Percentiles rank a stretch among this genome's conserved stretches.
phyloP scores from a whole-genome alignment of 768 basidiomycete species.

The Fistulinella prunicolor region DNA sequence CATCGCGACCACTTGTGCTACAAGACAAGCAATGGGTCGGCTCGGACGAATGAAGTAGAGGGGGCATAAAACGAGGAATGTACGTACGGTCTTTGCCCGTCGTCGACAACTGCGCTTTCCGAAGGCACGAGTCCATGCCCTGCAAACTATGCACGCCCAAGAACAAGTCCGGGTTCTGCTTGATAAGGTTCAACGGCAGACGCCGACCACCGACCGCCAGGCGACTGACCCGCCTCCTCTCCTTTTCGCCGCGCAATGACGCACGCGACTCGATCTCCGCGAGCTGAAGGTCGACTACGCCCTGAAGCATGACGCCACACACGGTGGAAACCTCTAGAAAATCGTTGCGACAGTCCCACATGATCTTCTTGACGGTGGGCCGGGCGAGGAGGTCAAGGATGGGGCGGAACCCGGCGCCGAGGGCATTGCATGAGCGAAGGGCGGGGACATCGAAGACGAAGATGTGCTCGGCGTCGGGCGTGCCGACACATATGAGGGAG shows the following conservation, averaged over 20 bases:
- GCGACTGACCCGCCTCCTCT: slow-evolving; percentile 26
- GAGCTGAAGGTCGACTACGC: slow-evolving; percentile 41
- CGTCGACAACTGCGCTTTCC: slow-evolving; percentile 20
- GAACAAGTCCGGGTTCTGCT: slow-evolving; percentile 25
- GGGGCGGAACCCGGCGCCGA: slow-evolving; percentile 19
- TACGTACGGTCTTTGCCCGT: slow-evolving; percentile 35
- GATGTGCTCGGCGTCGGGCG: slow-evolving; percentile 29
- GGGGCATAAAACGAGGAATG: background rate
- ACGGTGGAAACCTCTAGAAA: slow-evolving; percentile 33
- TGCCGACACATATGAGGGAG: slow-evolving; percentile 37
- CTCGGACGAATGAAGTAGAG: background rate
- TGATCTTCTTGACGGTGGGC: slow-evolving; percentile 34
- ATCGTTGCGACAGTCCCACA: slow-evolving; percentile 44
- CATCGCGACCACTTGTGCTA: slow-evolving; percentile 38
- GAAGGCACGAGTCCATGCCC: slow-evolving; percentile 37
- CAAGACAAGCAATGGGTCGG: slow-evolving; percentile 2
- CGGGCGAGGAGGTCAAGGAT: slow-evolving; percentile 31
- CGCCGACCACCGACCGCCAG: slow-evolving; percentile 24
- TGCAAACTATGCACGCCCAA: slow-evolving; percentile 33
- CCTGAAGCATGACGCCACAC: slow-evolving; percentile 29
- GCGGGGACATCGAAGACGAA: slow-evolving; percentile 39
- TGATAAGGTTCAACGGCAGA: slow-evolving; percentile 23
- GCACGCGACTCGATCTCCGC: slow-evolving; percentile 35
- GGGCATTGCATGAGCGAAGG: slow-evolving; percentile 15
- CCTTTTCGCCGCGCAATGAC: slow-evolving; percentile 23